Conservation (phyloP, 306 rosid species). For the Cucumis sativus region Cucumber_9930_V3 NC_026659.2:25109501-25110000, state of each 20-base stretch:
- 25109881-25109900: constrained; percentile 41
- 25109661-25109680: constrained; percentile 15
- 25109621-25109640: not conserved
- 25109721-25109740: constrained; percentile 13
- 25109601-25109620: constrained; percentile 15
- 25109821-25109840: constrained; percentile 26
- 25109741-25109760: constrained; percentile 42
- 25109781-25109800: constrained; percentile 1
- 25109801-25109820: constrained; percentile 32
- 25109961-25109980: constrained; percentile 23
- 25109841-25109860: constrained; percentile 42
- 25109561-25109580: constrained; percentile 51
- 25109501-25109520: no score
- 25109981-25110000: constrained; percentile 20
- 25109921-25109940: constrained; percentile 17
- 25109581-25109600: constrained; percentile 48
- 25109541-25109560: constrained; percentile 16
- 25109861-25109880: constrained; percentile 38
- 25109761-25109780: constrained; percentile 19
- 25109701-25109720: constrained; percentile 17
- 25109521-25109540: not conserved
- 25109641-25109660: constrained; percentile 25
- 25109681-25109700: constrained; percentile 32
- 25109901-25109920: constrained; percentile 43
- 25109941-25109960: constrained; percentile 31